Base-by-base conservation (phyloP, 2,329 filamentous ascomycete genomes). In the Penicillium psychrosexuale region DNA sequence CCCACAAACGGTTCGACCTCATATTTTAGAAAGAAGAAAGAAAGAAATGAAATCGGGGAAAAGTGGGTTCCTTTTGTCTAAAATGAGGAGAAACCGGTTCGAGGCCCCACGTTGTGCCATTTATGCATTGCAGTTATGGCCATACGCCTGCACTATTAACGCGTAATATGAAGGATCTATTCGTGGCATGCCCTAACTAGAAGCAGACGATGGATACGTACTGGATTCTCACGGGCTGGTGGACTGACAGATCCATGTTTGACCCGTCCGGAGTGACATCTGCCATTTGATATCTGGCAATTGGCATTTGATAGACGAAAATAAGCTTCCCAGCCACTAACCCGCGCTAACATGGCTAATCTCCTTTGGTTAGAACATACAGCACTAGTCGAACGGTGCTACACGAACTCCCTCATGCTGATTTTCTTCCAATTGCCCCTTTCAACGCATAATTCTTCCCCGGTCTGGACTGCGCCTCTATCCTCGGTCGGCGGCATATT, bases 81-180 rank as follows among this genome's bases (percentile, higher is more conserved):
- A 50, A 39, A 47, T 53, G 44, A 43, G 42, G 39, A 53, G 44
- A 51, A 53, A n/a, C 46, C 28, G 43, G 39, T 30, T 15, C 33
- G 2, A 37, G 24, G 40, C 27, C 44, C 40, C 19, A 51, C 31
- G 33, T 24, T 17, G 33, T 36, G 19, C 24, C 37, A 50, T 33
- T 51, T 36, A 60, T 55, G 61, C 51, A 45, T 54, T 61, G 57
- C 58, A 55, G 59, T 61, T 58, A 61, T 60, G 22, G 27, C 51
- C 13, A 15, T 7, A 33, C 13, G 6, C 13, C 12, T 33, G 7
- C 28, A 1, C 28, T 13, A 49, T 36, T 17, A 8, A 24, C 19
- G 22, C 15, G 13, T 19, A 8, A 27, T 3, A 17, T 17, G 4
- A 8, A 28, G 43, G 42, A 31, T 34, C 30, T 30, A 27, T 39